phyloP scores from a whole-genome alignment of 2,329 filamentous ascomycete genomes.

The Canariomyces notabilis region DNA sequence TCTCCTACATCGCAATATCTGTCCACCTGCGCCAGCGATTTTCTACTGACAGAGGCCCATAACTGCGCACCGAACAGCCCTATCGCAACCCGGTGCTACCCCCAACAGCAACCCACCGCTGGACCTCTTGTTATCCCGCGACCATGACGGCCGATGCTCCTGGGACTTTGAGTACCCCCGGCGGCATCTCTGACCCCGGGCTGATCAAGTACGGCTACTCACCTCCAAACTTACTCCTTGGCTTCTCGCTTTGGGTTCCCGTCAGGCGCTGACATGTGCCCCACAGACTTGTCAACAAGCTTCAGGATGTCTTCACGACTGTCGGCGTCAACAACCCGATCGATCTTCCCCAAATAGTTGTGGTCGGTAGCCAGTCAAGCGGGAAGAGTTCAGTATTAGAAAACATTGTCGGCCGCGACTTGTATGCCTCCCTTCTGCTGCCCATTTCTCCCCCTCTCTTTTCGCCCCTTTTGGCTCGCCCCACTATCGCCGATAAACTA shows the following conservation, averaged over 20 bases:
- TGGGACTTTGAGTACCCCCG: slow-evolving; percentile 38
- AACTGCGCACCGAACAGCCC: no score
- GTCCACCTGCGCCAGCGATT: no score
- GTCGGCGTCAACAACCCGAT: slow-evolving; percentile 99
- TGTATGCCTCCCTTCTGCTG: slow-evolving; percentile 64
- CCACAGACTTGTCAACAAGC: slow-evolving; percentile 84
- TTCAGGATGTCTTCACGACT: slow-evolving; percentile 98
- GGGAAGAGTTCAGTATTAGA: slow-evolving; percentile 99
- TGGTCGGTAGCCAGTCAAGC: slow-evolving; percentile 97
- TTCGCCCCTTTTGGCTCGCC: no score
- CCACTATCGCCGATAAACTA: slow-evolving; percentile 17
- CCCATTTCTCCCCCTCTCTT: slow-evolving; percentile 7
- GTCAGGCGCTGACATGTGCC: slow-evolving; percentile 23
- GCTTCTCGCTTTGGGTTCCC: neutral
- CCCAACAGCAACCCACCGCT: slow-evolving; percentile 7
- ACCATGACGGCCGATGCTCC: slow-evolving; percentile 24
- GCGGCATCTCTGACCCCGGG: slow-evolving; percentile 61
- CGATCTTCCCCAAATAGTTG: slow-evolving; percentile 95
- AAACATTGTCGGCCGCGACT: slow-evolving; percentile 97
- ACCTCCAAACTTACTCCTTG: slow-evolving; percentile 1
- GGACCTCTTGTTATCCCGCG: slow-evolving; percentile 1
- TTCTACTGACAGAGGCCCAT: no score
- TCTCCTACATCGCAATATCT: no score
- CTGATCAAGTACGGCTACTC: slow-evolving; percentile 54
- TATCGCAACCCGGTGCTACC: no score